Conservation (phyloP, 345 rosid species). For the Passiflora organensis region DNA sequence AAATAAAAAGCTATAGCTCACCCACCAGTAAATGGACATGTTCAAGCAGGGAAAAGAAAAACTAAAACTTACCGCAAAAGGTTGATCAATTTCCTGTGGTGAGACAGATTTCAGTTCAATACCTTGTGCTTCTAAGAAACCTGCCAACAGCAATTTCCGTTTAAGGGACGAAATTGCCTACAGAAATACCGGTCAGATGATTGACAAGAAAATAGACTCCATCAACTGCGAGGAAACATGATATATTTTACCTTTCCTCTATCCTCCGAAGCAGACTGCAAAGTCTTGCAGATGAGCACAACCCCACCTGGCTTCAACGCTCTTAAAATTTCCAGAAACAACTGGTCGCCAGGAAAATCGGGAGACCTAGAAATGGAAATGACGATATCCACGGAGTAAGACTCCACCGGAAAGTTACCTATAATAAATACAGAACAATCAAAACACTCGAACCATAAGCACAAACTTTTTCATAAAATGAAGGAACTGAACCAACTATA, state of each 20-base stretch:
- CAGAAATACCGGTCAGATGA: conserved; percentile 16
- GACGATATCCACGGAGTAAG: conserved; percentile 50
- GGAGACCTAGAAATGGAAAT: conserved; percentile 39
- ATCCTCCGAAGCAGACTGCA: conserved; percentile 30
- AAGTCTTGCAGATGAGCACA: conserved; percentile 36
- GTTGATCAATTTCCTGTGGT: conserved; percentile 20
- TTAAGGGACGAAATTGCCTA: conserved; percentile 46
- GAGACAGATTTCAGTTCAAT: conserved; percentile 39
- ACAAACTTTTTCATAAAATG: neutral
- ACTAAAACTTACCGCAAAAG: conserved; percentile 48
- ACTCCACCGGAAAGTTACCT: conserved; percentile 63
- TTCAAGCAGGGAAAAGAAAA: too few species aligned
- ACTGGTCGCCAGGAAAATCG: conserved; percentile 49
- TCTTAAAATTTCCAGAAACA: conserved; percentile 53
- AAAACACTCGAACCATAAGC: neutral
- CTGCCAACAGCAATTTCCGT: conserved; percentile 62
- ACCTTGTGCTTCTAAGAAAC: conserved; percentile 54
- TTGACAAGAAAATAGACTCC: conserved; percentile 2
- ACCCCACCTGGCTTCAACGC: conserved; percentile 69
- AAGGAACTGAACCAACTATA: too few species aligned
- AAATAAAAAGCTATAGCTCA: too few species aligned
- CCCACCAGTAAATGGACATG: too few species aligned
- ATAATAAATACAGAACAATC: conserved; percentile 15
- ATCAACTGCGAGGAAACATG: conserved; percentile 1
- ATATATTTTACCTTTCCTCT: conserved; percentile 35